These are phyloP conservation scores for Globisporangium cystogenes DNA, from an alignment of 352 stramenopile genomes.

Conservation along the genomic window DNA sequence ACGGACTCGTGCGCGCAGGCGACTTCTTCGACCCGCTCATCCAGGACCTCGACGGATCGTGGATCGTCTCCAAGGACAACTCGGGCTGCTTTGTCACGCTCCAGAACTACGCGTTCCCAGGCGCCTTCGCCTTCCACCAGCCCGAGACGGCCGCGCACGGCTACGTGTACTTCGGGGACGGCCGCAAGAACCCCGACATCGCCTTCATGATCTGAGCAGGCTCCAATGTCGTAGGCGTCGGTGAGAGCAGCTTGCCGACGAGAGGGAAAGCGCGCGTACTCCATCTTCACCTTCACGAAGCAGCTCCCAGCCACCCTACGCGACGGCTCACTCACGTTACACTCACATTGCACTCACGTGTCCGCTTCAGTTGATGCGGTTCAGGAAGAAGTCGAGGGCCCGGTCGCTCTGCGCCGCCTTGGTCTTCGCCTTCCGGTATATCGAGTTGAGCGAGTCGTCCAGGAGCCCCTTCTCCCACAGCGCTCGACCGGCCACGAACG, in stretches of 20 bases:
- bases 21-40: slow-evolving; percentile 71
- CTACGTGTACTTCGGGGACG: slow-evolving; percentile 75
- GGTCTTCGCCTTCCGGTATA: slow-evolving; percentile 60
- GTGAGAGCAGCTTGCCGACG: too few species aligned
- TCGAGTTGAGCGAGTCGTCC: slow-evolving; percentile 66
- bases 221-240: neutral
- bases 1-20: slow-evolving; percentile 54
- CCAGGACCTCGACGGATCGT: slow-evolving; percentile 60
- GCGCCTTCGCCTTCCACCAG: slow-evolving; percentile 60
- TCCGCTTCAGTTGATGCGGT: slow-evolving; percentile 17
- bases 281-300: neutral
- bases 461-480: slow-evolving; percentile 45
- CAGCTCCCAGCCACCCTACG: neutral
- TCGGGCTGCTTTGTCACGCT: slow-evolving; percentile 50
- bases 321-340: neutral
- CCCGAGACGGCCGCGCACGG: slow-evolving; percentile 46
- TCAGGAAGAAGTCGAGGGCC: slow-evolving; percentile 55
- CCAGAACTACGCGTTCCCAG: slow-evolving; percentile 60
- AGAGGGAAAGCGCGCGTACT: too few species aligned
- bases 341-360: slow-evolving; percentile 15
- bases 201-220: slow-evolving; percentile 63
- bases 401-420: slow-evolving; percentile 28
- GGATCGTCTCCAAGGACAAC: slow-evolving; percentile 61
- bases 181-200: slow-evolving; percentile 65
- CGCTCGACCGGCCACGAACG: slow-evolving; percentile 52